phyloP scores from a whole-genome alignment of 768 basidiomycete genomes.

The Mycena amicta region DNA sequence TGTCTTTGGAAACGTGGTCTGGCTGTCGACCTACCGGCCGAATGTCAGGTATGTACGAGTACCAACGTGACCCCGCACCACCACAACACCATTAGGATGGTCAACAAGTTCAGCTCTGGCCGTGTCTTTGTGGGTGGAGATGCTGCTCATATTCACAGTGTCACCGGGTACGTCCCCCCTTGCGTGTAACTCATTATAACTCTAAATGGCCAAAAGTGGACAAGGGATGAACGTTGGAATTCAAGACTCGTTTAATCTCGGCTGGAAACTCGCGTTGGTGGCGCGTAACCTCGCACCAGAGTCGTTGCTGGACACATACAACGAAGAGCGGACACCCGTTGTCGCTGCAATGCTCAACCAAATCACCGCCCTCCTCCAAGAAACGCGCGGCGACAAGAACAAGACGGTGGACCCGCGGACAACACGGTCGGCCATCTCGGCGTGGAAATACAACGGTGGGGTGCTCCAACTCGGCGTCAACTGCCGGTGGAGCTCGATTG shows the following conservation, averaged over 20 bases:
- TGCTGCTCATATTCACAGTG: constrained; percentile 13
- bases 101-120: constrained; percentile 39
- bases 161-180: constrained; percentile 28
- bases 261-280: constrained; percentile 29
- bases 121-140: constrained; percentile 49
- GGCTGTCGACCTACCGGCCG: constrained; percentile 30
- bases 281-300: constrained; percentile 22
- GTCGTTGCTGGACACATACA: constrained; percentile 28
- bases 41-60: constrained; percentile 45
- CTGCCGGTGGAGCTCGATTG: constrained; percentile 36
- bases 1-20: constrained; percentile 27
- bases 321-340: constrained; percentile 27
- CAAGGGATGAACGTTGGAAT: constrained; percentile 19
- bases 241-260: constrained; percentile 28
- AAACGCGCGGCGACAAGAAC: constrained; percentile 35
- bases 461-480: constrained; percentile 38
- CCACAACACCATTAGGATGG: too few relatives aligned
- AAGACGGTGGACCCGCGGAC: constrained; percentile 23
- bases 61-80: too few relatives aligned
- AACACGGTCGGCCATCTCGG: constrained; percentile 15
- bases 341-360: constrained; percentile 30
- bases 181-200: too few relatives aligned
- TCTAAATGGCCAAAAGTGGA: background rate
- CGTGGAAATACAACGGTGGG: constrained; percentile 18
- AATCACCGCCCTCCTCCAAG: constrained; percentile 24